Percentiles rank a stretch among this genome's conserved stretches.
Conservation (phyloP, 106 monocot species). For the Acorus gramineus region DNA sequence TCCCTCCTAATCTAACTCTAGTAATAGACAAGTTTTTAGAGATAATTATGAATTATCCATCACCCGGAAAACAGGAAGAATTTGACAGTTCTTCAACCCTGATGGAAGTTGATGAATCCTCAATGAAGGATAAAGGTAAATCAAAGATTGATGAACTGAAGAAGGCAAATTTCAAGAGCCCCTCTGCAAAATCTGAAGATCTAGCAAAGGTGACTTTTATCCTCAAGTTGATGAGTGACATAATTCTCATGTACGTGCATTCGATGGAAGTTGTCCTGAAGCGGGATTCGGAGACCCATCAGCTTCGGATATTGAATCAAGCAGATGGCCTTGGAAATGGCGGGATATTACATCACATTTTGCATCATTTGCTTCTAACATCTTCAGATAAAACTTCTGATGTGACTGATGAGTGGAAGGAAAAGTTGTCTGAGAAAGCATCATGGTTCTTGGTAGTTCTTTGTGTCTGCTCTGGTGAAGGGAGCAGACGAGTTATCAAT, state of each 20-base stretch:
- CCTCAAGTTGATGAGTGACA: slow-evolving; percentile 73
- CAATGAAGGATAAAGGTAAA: slow-evolving; percentile 57
- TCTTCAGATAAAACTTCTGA: slow-evolving; percentile 33
- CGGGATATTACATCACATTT: slow-evolving; percentile 56
- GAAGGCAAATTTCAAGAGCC: slow-evolving; percentile 15
- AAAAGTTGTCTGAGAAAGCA: slow-evolving; percentile 59
- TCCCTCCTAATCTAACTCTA: slow-evolving; percentile 51
- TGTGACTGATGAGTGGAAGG: slow-evolving; percentile 37
- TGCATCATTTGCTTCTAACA: slow-evolving; percentile 45
- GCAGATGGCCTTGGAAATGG: slow-evolving; percentile 19
- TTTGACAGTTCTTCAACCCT: slow-evolving; percentile 9
- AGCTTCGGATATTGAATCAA: slow-evolving; percentile 25
- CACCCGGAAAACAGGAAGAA: slow-evolving; percentile 25
- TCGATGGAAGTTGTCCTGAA: slow-evolving; percentile 46
- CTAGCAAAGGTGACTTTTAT: slow-evolving; percentile 50
- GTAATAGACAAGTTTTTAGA: slow-evolving; percentile 75
- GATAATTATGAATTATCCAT: slow-evolving; percentile 53
- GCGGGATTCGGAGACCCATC: slow-evolving; percentile 49
- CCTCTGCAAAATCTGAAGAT: slow-evolving; percentile 41
- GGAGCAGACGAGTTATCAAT: slow-evolving; percentile 50
- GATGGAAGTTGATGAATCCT: slow-evolving; percentile 53
- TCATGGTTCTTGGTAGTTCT: slow-evolving; percentile 57
- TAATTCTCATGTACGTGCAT: slow-evolving; percentile 70
- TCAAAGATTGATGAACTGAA: slow-evolving; percentile 51
- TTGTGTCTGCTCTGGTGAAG: slow-evolving; percentile 57